Percentiles rank a stretch among this genome's conserved stretches.
Conservation (phyloP, 2,329 filamentous ascomycete species). For the Colletotrichum cordylinicola region DNA sequence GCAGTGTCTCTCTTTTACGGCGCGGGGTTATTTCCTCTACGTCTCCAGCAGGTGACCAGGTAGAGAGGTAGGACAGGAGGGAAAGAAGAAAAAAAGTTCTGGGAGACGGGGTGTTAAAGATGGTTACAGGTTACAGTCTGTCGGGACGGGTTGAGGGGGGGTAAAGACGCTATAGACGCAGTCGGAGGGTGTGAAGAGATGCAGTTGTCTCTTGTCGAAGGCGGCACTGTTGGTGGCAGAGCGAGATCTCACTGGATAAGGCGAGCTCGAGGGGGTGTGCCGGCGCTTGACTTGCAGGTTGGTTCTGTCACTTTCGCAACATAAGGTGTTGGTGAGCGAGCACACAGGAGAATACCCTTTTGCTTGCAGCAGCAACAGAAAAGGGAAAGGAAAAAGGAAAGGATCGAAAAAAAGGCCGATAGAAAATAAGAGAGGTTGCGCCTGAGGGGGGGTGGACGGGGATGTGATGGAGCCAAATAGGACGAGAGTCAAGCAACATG, state of each 20-base stretch:
- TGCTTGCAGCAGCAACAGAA: slow-evolving; percentile 6
- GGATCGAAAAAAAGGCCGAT: slow-evolving; percentile 25
- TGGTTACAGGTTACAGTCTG: slow-evolving; percentile 18
- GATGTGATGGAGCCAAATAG: slow-evolving; percentile 43
- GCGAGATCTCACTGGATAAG: slow-evolving; percentile 21
- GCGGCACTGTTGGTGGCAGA: slow-evolving; percentile 11
- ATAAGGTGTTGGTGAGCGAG: background rate
- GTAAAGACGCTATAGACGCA: slow-evolving; percentile 31
- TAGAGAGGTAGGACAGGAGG: slow-evolving; percentile 5
- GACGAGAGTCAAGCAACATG: slow-evolving; percentile 36
- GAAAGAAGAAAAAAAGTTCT: slow-evolving; percentile 1
- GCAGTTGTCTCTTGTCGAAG: slow-evolving; percentile 15
- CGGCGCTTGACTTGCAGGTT: slow-evolving; percentile 43
- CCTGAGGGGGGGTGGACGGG: slow-evolving; percentile 26
- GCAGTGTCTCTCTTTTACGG: slow-evolving; percentile 3
- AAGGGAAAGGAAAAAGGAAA: slow-evolving; percentile 22
- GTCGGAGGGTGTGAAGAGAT: slow-evolving; percentile 27
- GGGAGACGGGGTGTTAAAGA: slow-evolving; percentile 21
- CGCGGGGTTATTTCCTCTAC: background rate
- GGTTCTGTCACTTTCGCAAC: slow-evolving; percentile 13
- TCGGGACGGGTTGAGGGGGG: slow-evolving; percentile 8
- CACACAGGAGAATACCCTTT: background rate
- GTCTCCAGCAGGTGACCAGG: background rate
- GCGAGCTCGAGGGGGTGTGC: slow-evolving; percentile 24
- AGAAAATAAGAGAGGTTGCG: slow-evolving; percentile 24